Base-by-base conservation (phyloP, 2,329 filamentous ascomycete species). In the Pleomassaria siparia region DNA sequence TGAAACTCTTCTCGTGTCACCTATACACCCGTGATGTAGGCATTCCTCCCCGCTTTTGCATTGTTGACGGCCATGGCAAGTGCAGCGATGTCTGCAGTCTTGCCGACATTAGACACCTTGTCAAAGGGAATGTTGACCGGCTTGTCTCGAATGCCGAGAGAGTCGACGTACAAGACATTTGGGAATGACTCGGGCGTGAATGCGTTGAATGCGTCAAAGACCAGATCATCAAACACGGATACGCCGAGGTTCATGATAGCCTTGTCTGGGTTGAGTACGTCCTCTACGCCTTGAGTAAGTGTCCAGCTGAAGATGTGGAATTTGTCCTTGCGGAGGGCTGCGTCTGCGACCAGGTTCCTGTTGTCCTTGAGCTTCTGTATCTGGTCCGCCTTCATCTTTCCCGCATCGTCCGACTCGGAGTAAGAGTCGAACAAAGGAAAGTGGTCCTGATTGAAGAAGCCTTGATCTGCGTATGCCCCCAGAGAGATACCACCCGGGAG, bases 281-380 rank as follows among this genome's bases (percentile, higher is more conserved):
- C 67, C 37, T 66, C 59, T 1, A 61, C 53, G 18, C 64, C 60
- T 42, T 71, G 66, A 1, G 67, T 71, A 8, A 70, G 52, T 1
- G 65, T 69, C 69, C 67, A 71, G 0, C 64, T 70, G n/a, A 71
- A 53, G 12, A 70, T 44, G 48, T 70, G 66, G 47, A 70, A 70
- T 4, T 48, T 55, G 45, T 68, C 65, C 47, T 64, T 69, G n/a
- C 56, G 59, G 10, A 46, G 28, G 1, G 28, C 26, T 4, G 48
- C 15, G 12, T 64, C 56, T 1, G 60, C 47, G 2, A 64, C 59
- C 2, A 70, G 37, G 18, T 65, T 64, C 8, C 67, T 60, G 22
- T 67, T 57, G 10, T 44, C 48, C n/a, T 58, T 53, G 2, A 74
- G 55, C 43, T 74, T 72, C 13, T 54, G 44, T n/a, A 72, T 46